Evolutionary conservation across 768 basidiomycete species (phyloP).

Genomic region (Mycena polygramma): DNA sequence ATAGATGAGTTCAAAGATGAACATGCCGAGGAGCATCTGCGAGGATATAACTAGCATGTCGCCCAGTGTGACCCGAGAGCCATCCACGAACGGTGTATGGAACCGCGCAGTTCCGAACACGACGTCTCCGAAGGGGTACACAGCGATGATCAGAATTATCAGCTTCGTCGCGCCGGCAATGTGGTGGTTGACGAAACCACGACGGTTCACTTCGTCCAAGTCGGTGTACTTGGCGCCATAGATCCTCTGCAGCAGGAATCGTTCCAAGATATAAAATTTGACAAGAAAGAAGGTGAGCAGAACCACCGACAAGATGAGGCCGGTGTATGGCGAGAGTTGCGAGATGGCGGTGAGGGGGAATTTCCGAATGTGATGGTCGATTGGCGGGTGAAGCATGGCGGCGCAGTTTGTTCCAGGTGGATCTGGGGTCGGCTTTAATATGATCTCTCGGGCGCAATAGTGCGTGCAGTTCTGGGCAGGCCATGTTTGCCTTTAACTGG

Average conservation of each 20-base stretch:
- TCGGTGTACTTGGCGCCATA: slow-evolving; percentile 9
- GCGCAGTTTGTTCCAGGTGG: too few relatives aligned
- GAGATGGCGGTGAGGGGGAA: slow-evolving; percentile 5
- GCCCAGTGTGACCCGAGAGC: slow-evolving; percentile 7
- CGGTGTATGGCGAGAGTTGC: neutral
- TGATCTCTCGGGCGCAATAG: too few relatives aligned
- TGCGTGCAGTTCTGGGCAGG: too few relatives aligned
- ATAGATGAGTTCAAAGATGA: slow-evolving; percentile 18
- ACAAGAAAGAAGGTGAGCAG: slow-evolving; percentile 18
- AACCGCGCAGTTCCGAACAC: slow-evolving; percentile 10
- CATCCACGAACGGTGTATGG: slow-evolving; percentile 1
- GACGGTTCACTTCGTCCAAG: slow-evolving; percentile 17
- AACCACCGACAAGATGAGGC: slow-evolving; percentile 19
- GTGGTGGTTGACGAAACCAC: slow-evolving; percentile 20
- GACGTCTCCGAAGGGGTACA: neutral
- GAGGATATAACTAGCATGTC: slow-evolving; percentile 13
- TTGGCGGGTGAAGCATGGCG: too few relatives aligned
- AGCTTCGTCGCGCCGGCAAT: slow-evolving; percentile 15
- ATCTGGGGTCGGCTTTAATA: too few relatives aligned
- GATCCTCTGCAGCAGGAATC: neutral
- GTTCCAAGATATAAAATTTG: slow-evolving; percentile 3
- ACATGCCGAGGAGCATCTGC: slow-evolving; percentile 19
- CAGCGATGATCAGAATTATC: slow-evolving; percentile 6
- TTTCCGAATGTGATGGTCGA: neutral
- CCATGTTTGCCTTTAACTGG: too few relatives aligned